A percentile compares a stretch with the other conserved stretches of the same genome.
phyloP scores from a whole-genome alignment of 805 yeast species.

The Yamadazyma laniorum region DNA sequence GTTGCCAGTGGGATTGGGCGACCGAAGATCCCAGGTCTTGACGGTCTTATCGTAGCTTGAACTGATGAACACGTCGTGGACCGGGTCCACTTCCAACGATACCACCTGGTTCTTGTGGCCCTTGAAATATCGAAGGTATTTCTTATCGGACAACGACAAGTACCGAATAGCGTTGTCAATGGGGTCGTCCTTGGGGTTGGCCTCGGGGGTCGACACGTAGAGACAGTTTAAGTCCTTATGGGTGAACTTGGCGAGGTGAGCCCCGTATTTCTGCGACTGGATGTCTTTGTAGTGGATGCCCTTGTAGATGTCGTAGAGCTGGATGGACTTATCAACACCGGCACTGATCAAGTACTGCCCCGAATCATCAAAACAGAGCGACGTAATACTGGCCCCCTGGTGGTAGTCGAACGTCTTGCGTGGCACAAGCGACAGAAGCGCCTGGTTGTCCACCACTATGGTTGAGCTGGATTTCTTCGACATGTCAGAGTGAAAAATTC shows the following conservation, averaged over 20 bases:
- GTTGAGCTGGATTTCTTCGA: conserved; percentile 17
- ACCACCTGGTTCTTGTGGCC: conserved; percentile 84
- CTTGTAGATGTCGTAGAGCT: conserved; percentile 69
- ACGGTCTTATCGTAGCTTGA: conserved; percentile 77
- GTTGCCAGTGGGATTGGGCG: conserved; percentile 62
- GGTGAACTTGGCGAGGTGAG: conserved; percentile 81
- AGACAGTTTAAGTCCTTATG: conserved; percentile 70
- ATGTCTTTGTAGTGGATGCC: conserved; percentile 71
- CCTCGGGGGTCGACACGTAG: conserved; percentile 69
- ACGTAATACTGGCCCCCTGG: conserved; percentile 57
- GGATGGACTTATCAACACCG: conserved; percentile 80
- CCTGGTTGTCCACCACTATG: conserved; percentile 22
- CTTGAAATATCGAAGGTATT: conserved; percentile 77
- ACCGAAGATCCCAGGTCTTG: conserved; percentile 82
- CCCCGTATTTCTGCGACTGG: conserved; percentile 88
- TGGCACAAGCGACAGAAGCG: conserved; percentile 30
- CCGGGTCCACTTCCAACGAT: conserved; percentile 70
- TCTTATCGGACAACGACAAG: conserved; percentile 72
- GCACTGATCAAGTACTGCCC: conserved; percentile 77
- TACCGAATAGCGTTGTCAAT: conserved; percentile 72
- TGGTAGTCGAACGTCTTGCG: conserved; percentile 52
- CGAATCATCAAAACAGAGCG: conserved; percentile 76
- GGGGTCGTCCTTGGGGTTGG: conserved; percentile 28
- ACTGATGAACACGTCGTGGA: conserved; percentile 60
- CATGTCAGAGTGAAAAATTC: no score